Evolutionary conservation across 2,329 filamentous ascomycete genomes (phyloP), one percentile per base, ranked within the genome.

Genomic region (Pseudocercospora crystallina): DNA sequence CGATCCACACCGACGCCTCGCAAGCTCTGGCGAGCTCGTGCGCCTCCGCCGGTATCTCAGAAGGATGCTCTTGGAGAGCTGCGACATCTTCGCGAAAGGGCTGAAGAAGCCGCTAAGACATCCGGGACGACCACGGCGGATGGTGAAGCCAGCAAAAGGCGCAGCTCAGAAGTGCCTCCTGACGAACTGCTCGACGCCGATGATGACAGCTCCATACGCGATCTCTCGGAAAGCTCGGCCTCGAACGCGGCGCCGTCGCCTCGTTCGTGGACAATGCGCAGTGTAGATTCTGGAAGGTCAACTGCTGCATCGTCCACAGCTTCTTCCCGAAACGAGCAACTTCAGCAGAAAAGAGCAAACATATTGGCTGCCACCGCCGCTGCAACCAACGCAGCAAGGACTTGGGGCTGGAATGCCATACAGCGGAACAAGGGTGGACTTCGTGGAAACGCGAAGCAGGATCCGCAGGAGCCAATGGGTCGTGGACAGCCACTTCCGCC

Each of bases 401-500:
- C 58, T 31, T 68, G 65, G 65, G 53, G 58, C 8, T 64, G 65
- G 60, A 67, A 66, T 17, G 58, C 64, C 3, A 51, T 65, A 8
- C 44, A 66, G 50, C 53, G 48, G 52, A 54, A 57, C 36, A 57
- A 54, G 45, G 40, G 32, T 15, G 49, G 39, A 3, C 36, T 52
- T 5, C 51, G 42, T 15, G 49, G 47, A 14, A 49, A 38, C 38
- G 74, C 12, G 12, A 42, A 53, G 32, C 47, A 45, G 29, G 47
- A 43, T 20, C 36, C 47, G 5, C 51, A 51, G 31, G 53, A 89
- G 61, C 90, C 90, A 2, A 90, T 95, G 75, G 90, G 90, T 1
- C 81, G 90, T 34, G 90, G 90, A 0, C 85, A 87, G 60, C 90
- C 90, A 1, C 74, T 95, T 13, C 90, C 89, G 40, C 89, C 90